A percentile compares a stretch with the other conserved stretches of the same genome.
Evolutionary conservation across 805 yeast genomes (phyloP).

Genomic region (Phaffomyces antillensis): DNA sequence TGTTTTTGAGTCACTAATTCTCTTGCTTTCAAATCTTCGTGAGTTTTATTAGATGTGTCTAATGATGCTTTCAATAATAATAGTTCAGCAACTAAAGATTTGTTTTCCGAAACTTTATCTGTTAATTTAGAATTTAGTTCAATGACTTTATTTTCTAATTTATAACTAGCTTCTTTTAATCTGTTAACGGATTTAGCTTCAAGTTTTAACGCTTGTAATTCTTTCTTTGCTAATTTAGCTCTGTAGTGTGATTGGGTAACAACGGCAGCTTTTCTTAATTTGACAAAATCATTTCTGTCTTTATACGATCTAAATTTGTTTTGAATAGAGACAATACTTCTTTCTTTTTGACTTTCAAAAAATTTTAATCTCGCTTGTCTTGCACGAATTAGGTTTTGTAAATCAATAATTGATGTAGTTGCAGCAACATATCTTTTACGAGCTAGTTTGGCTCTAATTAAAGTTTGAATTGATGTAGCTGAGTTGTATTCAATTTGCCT

Average conservation of each 20-base stretch:
- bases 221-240: conserved; percentile 62
- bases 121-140: conserved; percentile 85
- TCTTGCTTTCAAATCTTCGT: conserved; percentile 46
- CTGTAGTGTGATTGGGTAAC: conserved; percentile 73
- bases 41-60: conserved; percentile 45
- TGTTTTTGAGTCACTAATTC: conserved; percentile 46
- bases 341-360: conserved; percentile 41
- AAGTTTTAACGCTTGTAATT: conserved; percentile 56
- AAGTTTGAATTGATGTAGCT: conserved; percentile 66
- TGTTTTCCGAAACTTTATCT: conserved; percentile 74
- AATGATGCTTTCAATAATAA: conserved; percentile 42
- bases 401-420: conserved; percentile 25
- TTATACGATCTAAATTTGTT: conserved; percentile 59
- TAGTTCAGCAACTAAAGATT: conserved; percentile 58
- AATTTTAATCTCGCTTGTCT: conserved; percentile 45
- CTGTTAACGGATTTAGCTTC: conserved; percentile 92
- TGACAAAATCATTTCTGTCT: conserved; percentile 48
- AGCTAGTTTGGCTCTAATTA: conserved; percentile 46
- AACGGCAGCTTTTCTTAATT: conserved; percentile 48
- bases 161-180: conserved; percentile 84
- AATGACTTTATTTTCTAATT: conserved; percentile 94
- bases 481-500: conserved; percentile 52
- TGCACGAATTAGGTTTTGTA: conserved; percentile 50
- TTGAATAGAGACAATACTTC: conserved; percentile 70
- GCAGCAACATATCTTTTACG: conserved; percentile 31